A percentile compares a stretch with the other conserved stretches of the same genome.
phyloP scores from a whole-genome alignment of 1,284 basidiomycete genomes.

The Fomitopsis schrenkii region DNA sequence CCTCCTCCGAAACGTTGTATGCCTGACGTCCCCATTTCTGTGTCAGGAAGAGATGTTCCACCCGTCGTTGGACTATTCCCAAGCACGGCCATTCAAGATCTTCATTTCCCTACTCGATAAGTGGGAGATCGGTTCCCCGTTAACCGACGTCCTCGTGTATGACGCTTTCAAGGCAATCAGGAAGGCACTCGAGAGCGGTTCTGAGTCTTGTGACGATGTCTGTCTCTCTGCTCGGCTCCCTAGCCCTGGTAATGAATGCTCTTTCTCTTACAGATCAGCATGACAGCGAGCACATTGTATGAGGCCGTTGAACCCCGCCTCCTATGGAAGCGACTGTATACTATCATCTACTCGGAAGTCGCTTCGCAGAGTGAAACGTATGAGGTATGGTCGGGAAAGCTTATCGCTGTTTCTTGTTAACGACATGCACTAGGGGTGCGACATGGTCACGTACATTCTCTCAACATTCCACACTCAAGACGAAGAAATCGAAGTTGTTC shows the following conservation, averaged over 20 bases:
- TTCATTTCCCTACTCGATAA: conserved; percentile 95
- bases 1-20: not conserved
- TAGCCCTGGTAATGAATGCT: not conserved
- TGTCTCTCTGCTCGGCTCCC: conserved; percentile 35
- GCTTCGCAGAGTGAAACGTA: conserved; percentile 33
- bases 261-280: conserved; percentile 50
- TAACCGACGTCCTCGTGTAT: conserved; percentile 78
- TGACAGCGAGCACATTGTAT: conserved; percentile 88
- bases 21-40: not conserved
- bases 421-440: conserved; percentile 43
- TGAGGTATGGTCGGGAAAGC: conserved; percentile 38
- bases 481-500: conserved; percentile 76
- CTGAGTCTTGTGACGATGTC: conserved; percentile 63
- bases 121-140: conserved; percentile 87
- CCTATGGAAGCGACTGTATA: conserved; percentile 79
- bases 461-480: conserved; percentile 71
- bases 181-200: conserved; percentile 45
- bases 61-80: conserved; percentile 65
- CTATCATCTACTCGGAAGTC: conserved; percentile 50
- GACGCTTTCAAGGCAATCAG: conserved; percentile 77
- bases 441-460: conserved; percentile 67
- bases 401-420: not conserved
- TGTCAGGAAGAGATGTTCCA: conserved; percentile 69
- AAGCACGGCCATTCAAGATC: conserved; percentile 89
- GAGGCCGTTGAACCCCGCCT: conserved; percentile 90